phyloP scores from a whole-genome alignment of 495 filamentous ascomycete species.

The Sporormia fimetaria region DNA sequence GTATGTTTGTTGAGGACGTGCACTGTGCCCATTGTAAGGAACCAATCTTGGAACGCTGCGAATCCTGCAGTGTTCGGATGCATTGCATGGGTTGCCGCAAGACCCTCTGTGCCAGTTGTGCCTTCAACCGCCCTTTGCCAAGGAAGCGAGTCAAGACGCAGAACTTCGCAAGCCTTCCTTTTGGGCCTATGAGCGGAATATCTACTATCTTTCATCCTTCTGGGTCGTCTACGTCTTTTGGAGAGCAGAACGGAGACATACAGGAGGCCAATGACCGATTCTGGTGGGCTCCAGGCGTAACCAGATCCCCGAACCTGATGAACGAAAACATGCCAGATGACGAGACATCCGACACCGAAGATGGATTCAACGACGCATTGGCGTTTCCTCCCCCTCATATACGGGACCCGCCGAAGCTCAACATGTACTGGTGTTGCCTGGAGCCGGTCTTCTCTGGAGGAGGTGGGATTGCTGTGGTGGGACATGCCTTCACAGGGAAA shows the following conservation, averaged over 20 bases:
- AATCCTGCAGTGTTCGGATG: constrained; percentile 53
- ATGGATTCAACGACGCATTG: constrained; percentile 25
- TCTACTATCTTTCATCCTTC: constrained; percentile 17
- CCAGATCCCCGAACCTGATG: constrained; percentile 46
- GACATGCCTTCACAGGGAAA: constrained; percentile 37
- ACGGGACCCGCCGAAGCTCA: constrained; percentile 36
- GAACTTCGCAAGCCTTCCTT: constrained; percentile 18
- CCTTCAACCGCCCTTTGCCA: constrained; percentile 45
- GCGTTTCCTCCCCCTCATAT: constrained; percentile 19
- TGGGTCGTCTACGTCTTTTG: constrained; percentile 17
- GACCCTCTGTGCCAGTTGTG: constrained; percentile 51
- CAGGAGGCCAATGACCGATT: constrained; percentile 26
- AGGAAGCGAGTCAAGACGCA: constrained; percentile 28
- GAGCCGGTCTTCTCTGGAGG: constrained; percentile 52
- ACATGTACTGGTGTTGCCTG: constrained; percentile 52
- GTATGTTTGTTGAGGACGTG: constrained; percentile 41
- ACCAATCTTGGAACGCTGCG: constrained; percentile 45
- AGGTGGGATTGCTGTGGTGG: constrained; percentile 48
- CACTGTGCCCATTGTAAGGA: constrained; percentile 46
- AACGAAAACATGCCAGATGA: constrained; percentile 36
- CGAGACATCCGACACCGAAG: constrained; percentile 24
- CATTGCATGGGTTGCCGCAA: constrained; percentile 53
- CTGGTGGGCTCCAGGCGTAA: constrained; percentile 50
- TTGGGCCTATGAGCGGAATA: constrained; percentile 7
- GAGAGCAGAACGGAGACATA: constrained; percentile 2